Base-by-base conservation (phyloP, 208 protist species). In the Strigomonas galati region DNA sequence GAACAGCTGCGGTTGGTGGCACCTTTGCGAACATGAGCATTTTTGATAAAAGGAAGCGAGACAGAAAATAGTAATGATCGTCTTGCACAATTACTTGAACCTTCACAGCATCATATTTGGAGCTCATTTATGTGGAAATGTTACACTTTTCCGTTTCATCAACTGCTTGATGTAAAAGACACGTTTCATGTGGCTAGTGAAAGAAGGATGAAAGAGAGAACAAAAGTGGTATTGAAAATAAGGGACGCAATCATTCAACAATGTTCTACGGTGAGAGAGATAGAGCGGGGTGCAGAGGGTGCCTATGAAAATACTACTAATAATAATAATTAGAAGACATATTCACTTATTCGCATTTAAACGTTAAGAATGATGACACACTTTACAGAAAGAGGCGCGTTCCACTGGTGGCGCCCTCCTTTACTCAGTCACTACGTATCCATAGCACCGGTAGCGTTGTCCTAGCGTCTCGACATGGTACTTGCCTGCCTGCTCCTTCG, bases 61-160 rank as follows among this genome's bases (percentile, higher is more conserved):
- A 89, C 1, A 92, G 72, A 19, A 83, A 73, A 69, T 89, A 92
- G 55, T 85, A 85, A 54, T 89, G 75, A 0, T 73, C 67, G 10
- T 58, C 73, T 27, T 35, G 72, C 28, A 91, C 62, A 55, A 76
- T 63, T 28, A 88, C 81, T 63, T 80, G 75, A 10, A 88, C 44
- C 69, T 91, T 86, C 15, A 91, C 69, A 28, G 74, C 74, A 62
- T 87, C 81, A 61, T 85, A 88, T 51, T 86, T 91, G 27, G 81
- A 84, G 26, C 78, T 81, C 84, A 90, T 90, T 12, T 15, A 9
- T 27, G 31, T 24, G 6, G 48, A 5, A 69, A n/a, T n/a, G n/a
- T n/a, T n/a, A n/a, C n/a, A n/a, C n/a, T n/a, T n/a, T n/a, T n/a
- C n/a, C n/a, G n/a, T n/a, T n/a, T n/a, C n/a, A n/a, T n/a, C n/a